These are phyloP conservation scores for Rhynchosporium secalis DNA, from an alignment of 2,329 filamentous ascomycete species.

Conservation along the genomic window DNA sequence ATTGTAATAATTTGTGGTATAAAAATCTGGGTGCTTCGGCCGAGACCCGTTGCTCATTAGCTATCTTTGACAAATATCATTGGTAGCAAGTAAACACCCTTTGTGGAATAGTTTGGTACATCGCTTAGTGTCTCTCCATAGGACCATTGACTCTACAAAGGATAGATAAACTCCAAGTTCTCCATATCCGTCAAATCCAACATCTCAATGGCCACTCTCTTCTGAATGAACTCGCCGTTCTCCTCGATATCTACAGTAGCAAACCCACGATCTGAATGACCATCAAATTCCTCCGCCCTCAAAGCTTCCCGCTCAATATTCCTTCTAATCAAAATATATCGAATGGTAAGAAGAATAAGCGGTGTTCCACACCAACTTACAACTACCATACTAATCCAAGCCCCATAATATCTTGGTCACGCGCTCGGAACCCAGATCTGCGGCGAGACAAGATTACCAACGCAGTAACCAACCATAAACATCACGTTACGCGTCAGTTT, in stretches of 20 bases:
- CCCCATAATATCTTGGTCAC: slow-evolving; percentile 40
- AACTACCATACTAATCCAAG: slow-evolving; percentile 40
- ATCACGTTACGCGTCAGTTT: slow-evolving; percentile 40
- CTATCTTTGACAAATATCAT: no score
- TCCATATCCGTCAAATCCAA: slow-evolving; percentile 37
- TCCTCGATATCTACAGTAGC: slow-evolving; percentile 40
- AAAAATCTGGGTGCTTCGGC: no score
- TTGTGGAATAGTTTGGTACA: no score
- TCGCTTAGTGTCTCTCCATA: no score
- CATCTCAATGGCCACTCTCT: slow-evolving; percentile 42
- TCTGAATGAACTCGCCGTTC: slow-evolving; percentile 35
- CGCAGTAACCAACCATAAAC: slow-evolving; percentile 38
- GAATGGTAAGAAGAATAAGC: slow-evolving; percentile 40
- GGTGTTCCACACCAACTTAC: slow-evolving; percentile 43
- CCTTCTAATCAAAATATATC: slow-evolving; percentile 39
- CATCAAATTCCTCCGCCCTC: background rate
- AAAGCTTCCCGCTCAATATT: slow-evolving; percentile 37
- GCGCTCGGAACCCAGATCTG: slow-evolving; percentile 38
- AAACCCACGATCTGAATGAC: slow-evolving; percentile 33
- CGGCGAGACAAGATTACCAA: slow-evolving; percentile 38
- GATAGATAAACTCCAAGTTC: slow-evolving; percentile 12
- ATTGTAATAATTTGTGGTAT: no score
- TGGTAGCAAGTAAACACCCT: no score
- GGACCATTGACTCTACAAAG: background rate
- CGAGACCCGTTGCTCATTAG: no score